Evolutionary conservation across 805 yeast species (phyloP).

Genomic region (Candida awuae): DNA sequence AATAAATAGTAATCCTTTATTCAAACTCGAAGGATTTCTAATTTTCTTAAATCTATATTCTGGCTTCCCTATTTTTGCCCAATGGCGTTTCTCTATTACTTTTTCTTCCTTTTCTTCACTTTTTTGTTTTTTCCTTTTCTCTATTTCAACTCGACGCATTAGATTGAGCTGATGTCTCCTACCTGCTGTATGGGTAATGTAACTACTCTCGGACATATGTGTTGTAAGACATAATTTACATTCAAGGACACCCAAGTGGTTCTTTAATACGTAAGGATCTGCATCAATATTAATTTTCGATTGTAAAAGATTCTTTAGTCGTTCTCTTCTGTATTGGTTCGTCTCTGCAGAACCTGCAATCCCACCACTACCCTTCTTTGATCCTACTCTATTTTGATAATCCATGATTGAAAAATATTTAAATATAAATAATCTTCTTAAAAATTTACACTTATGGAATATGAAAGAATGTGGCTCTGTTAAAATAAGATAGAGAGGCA

Average conservation of each 20-base stretch:
- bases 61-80: constrained; percentile 66
- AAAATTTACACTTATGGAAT: not conserved
- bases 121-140: constrained; percentile 19
- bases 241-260: constrained; percentile 77
- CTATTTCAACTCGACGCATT: constrained; percentile 47
- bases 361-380: constrained; percentile 88
- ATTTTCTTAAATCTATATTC: constrained; percentile 60
- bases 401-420: constrained; percentile 49
- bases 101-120: constrained; percentile 1
- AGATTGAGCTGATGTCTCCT: constrained; percentile 71
- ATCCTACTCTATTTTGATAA: constrained; percentile 81
- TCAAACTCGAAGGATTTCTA: constrained; percentile 49
- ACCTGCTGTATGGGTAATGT: constrained; percentile 78
- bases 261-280: constrained; percentile 80
- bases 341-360: constrained; percentile 67
- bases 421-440: not conserved
- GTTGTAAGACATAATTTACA: constrained; percentile 79
- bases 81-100: constrained; percentile 32
- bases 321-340: constrained; percentile 58
- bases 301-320: constrained; percentile 56
- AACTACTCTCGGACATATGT: constrained; percentile 74
- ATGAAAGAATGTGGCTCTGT: too few relatives aligned
- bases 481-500: too few relatives aligned
- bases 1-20: constrained; percentile 59
- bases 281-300: constrained; percentile 43